Evolutionary conservation across 2,329 filamentous ascomycete genomes (phyloP).

Genomic region (Botrytis galanthina): DNA sequence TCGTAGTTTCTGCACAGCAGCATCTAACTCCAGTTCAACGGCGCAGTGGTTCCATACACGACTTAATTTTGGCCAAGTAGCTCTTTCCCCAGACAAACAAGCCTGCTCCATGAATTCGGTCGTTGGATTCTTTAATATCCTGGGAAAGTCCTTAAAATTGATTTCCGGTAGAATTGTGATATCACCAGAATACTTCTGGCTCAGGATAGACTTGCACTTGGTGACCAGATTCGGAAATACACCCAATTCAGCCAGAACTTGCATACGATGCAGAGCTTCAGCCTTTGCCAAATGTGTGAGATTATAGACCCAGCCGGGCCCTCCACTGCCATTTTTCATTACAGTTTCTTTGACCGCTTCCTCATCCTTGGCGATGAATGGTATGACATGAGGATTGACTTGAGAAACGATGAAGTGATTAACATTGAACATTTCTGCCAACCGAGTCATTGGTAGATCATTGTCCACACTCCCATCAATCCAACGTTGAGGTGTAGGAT

Average conservation of each 20-base stretch:
- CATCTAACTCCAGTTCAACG: conserved; percentile 81
- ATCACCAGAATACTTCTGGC: conserved; percentile 89
- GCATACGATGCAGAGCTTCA: conserved; percentile 77
- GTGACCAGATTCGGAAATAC: conserved; percentile 75
- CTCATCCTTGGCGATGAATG: conserved; percentile 77
- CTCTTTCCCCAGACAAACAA: conserved; percentile 74
- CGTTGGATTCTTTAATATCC: conserved; percentile 79
- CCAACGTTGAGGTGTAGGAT: conserved; percentile 79
- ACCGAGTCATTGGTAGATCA: conserved; percentile 83
- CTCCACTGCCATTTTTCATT: conserved; percentile 33
- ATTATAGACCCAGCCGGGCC: conserved; percentile 58
- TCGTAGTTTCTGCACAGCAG: conserved; percentile 66
- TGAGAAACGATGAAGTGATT: conserved; percentile 98
- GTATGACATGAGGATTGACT: conserved; percentile 90
- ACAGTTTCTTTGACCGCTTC: conserved; percentile 43
- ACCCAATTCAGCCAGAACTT: conserved; percentile 76
- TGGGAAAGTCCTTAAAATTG: conserved; percentile 68
- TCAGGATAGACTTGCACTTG: conserved; percentile 77
- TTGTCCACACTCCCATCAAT: conserved; percentile 96
- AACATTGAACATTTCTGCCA: conserved; percentile 96
- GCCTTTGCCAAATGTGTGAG: conserved; percentile 73
- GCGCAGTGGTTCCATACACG: conserved; percentile 84
- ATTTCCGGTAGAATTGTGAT: conserved; percentile 90
- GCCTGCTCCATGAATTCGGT: conserved; percentile 81
- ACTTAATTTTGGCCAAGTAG: conserved; percentile 88